A percentile compares a stretch with the other conserved stretches of the same genome.
Conservation (phyloP, 192 early-diverging fungal genomes). For the Lunasporangiospora selenospora region DNA sequence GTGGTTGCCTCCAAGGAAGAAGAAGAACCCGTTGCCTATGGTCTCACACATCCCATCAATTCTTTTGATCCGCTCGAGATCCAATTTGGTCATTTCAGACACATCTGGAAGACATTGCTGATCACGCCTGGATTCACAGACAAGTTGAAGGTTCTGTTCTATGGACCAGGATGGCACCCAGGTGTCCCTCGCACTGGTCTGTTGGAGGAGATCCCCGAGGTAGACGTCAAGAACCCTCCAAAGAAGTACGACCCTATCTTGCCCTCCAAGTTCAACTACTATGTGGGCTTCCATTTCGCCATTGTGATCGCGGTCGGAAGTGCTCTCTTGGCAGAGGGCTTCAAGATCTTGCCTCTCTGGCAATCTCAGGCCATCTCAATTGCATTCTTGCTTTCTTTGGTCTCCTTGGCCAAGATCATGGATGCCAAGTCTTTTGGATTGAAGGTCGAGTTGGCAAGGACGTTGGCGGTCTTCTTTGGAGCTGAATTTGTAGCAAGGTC, state of each 20-base stretch:
- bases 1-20: conserved; percentile 35
- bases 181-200: conserved; percentile 53
- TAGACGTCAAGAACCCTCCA: conserved; percentile 51
- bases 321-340: conserved; percentile 29
- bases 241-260: conserved; percentile 53
- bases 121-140: conserved; percentile 48
- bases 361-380: conserved; percentile 29
- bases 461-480: conserved; percentile 24
- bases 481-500: conserved; percentile 43
- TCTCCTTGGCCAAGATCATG: conserved; percentile 37
- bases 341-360: conserved; percentile 40
- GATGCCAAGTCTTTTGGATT: conserved; percentile 41
- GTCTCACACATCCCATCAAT: conserved; percentile 65
- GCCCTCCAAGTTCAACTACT: conserved; percentile 50
- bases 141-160: conserved; percentile 58
- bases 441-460: conserved; percentile 31
- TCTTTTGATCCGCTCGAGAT: conserved; percentile 65
- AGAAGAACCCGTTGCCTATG: conserved; percentile 60
- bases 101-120: conserved; percentile 53
- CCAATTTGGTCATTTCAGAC: conserved; percentile 57
- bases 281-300: conserved; percentile 48
- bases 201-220: conserved; percentile 50
- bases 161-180: conserved; percentile 63
- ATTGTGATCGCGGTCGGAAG: conserved; percentile 37
- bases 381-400: conserved; percentile 21